A percentile compares a stretch with the other conserved stretches of the same genome.
Conservation (phyloP, 305 asterid species). For the Fraxinus dipetala region DNA sequence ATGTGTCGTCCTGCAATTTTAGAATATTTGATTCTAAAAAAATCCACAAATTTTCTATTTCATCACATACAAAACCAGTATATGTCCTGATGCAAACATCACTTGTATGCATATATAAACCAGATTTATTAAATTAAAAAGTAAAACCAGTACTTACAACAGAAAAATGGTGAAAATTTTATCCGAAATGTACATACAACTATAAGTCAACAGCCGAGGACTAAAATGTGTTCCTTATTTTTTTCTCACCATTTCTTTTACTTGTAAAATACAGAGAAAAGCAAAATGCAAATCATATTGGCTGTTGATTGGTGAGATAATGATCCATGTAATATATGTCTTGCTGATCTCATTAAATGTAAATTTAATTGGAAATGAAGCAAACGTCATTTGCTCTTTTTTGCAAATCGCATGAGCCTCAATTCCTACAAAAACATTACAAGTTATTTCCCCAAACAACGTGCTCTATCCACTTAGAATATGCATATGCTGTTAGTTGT, state of each 20-base stretch:
- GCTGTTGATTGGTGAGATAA: not conserved
- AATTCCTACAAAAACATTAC: not conserved
- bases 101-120: not conserved
- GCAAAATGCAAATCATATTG: not conserved
- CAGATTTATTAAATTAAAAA: not conserved
- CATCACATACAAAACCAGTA: not conserved
- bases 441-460: not conserved
- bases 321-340: not conserved
- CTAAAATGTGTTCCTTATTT: not conserved
- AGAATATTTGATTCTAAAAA: not conserved
- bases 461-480: not conserved
- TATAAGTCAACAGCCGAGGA: not conserved
- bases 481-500: not conserved
- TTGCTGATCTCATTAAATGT: not conserved
- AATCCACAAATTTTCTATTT: not conserved
- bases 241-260: not conserved
- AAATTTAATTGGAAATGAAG: not conserved
- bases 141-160: not conserved
- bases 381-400: not conserved
- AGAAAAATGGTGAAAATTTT: not conserved
- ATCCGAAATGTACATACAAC: not conserved
- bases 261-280: not conserved
- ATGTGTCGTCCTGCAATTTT: not conserved
- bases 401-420: not conserved
- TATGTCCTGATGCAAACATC: not conserved